Percentiles rank a stretch among this genome's conserved stretches.
phyloP scores from a whole-genome alignment of 768 basidiomycete genomes.

The Pholiota conissans region DNA sequence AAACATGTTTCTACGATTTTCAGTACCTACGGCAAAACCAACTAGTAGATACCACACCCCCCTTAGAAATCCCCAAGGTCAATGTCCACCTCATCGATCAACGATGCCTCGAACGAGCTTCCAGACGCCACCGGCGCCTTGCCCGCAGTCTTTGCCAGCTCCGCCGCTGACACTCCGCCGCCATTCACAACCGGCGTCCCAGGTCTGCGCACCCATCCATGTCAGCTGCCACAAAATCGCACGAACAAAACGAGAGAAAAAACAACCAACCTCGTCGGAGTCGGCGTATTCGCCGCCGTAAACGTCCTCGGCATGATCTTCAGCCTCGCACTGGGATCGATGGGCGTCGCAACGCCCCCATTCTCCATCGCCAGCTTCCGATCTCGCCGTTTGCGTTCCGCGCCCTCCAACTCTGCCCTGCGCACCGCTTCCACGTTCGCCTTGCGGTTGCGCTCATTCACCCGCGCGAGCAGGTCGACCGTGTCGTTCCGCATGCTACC shows the following conservation, averaged over 20 bases:
- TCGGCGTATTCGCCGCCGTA: constrained; percentile 43
- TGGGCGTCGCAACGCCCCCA: constrained; percentile 38
- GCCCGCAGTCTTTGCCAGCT: constrained; percentile 11
- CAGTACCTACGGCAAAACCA: too few species aligned
- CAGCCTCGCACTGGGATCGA: constrained; percentile 67
- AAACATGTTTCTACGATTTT: too few species aligned
- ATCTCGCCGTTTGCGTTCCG: constrained; percentile 70
- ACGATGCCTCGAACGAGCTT: constrained; percentile 52
- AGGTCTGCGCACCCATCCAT: constrained; percentile 30
- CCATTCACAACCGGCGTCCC: constrained; percentile 44
- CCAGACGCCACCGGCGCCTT: constrained; percentile 24
- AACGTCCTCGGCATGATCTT: constrained; percentile 64
- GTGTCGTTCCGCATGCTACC: constrained; percentile 23
- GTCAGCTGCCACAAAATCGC: neutral
- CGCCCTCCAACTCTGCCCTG: constrained; percentile 68
- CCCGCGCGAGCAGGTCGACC: constrained; percentile 62
- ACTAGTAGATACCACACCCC: neutral
- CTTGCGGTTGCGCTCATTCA: constrained; percentile 90
- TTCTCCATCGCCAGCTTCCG: constrained; percentile 51
- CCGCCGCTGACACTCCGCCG: constrained; percentile 14
- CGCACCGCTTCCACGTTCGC: constrained; percentile 81
- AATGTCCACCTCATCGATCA: constrained; percentile 70
- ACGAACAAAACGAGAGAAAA: constrained; percentile 5
- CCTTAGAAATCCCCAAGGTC: constrained; percentile 77
- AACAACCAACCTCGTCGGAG: constrained; percentile 58